These are phyloP conservation scores for Raphanus hybrid DNA, from an alignment of 441 rosid species.

Conservation along the genomic window DNA sequence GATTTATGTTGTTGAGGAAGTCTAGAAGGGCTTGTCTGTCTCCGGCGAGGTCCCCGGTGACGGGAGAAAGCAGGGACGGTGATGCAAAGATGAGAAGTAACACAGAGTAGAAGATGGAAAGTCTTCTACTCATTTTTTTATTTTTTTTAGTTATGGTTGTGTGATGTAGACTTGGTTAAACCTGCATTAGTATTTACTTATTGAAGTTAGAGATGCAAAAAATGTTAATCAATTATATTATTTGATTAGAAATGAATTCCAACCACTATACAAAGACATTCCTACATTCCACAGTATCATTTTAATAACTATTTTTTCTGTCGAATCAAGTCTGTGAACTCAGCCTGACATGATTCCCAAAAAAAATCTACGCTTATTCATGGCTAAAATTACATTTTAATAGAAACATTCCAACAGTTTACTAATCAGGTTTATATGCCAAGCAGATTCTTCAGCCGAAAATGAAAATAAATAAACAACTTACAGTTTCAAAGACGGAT, in stretches of 20 bases:
- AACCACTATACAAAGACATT: constrained; percentile 11
- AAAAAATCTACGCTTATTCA: constrained; percentile 1
- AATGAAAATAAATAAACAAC: constrained; percentile 14
- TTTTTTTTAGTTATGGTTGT: background rate
- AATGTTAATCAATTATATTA: background rate
- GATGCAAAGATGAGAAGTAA: constrained; percentile 39
- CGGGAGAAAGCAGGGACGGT: constrained; percentile 44
- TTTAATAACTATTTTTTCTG: background rate
- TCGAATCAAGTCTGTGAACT: constrained; percentile 8
- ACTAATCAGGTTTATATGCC: background rate
- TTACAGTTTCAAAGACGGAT: constrained; percentile 26
- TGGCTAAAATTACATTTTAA: background rate
- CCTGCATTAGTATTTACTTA: constrained; percentile 28
- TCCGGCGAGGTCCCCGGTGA: constrained; percentile 55
- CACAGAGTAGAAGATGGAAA: constrained; percentile 42
- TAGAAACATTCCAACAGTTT: background rate
- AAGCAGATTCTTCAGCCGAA: constrained; percentile 2
- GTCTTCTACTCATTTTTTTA: constrained; percentile 22
- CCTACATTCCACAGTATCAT: background rate
- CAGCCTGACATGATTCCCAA: constrained; percentile 8
- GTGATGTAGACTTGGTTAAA: constrained; percentile 18
- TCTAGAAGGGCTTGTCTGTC: constrained; percentile 77
- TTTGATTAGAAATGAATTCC: constrained; percentile 6
- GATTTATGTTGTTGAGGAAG: constrained; percentile 53
- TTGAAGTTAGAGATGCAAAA: constrained; percentile 11